Base-by-base conservation (phyloP, 169 alveolate species). In the Cryptosporidium ubiquitum region DNA sequence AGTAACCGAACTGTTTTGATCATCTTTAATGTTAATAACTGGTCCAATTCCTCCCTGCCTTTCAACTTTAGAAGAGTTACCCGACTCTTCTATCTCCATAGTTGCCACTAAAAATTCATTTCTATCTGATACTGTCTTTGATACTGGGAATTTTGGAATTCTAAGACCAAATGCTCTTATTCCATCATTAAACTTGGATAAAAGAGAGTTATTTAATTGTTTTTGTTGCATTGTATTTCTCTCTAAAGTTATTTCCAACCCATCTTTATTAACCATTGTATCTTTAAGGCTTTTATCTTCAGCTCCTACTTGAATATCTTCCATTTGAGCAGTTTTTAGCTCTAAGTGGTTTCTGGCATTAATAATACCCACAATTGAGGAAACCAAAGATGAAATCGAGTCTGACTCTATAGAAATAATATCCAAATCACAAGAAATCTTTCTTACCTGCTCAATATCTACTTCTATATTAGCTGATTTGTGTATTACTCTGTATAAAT, bases 1-100 rank as follows among this genome's bases (percentile, higher is more conserved):
- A 3, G 97, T 95, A 42, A 92, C 95, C 3, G 95, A 94, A 14
- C 93, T 84, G 40, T 84, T 85, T 91, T 93, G 93, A 35, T 79
- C 89, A 29, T 91, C 85, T 31, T 85, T 55, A 29, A 70, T 70
- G 33, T 92, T 79, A 47, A 79, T 64, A 20, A 79, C 89, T 3
- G 89, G 89, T 3, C 79, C 55, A 49, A 79, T 79, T 14, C 89
- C 89, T 12, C 68, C 74, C 49, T 37, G 49, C 3, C 42, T 61
- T 18, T 79, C 89, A 29, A 61, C 39, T 31, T 39, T n/a, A 10
- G 47, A 3, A 16, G 9, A 6, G n/a, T 79, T 73, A 23, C 79
- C 64, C 10, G 68, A 49, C 20, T 79, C 89, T 18, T 40, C 55
- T 6, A 64, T 18, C 37, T 79, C 75, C 23, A 79, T 16, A 18